Base-by-base conservation (phyloP, 768 basidiomycete genomes). In the Auricularia cornea region DNA sequence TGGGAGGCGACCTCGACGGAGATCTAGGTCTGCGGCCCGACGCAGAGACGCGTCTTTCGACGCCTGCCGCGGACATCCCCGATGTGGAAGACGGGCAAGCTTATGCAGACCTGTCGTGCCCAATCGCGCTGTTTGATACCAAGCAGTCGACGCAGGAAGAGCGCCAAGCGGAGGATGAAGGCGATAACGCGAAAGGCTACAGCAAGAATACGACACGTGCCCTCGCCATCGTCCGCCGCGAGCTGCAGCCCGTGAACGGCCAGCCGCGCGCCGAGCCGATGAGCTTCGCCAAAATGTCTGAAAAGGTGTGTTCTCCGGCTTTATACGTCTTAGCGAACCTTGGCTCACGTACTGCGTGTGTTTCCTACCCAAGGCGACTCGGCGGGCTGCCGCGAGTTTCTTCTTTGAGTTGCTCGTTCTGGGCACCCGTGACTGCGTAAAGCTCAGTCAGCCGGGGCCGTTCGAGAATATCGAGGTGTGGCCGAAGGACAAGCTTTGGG, bases 321-420 rank as follows among this genome's bases (percentile, higher is more conserved):
- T 18, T 40, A 30, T 20, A 14, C 23, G 38, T 57, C 41, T 41
- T 60, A n/a, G 32, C 59, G 35, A 29, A 18, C 20, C 29, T 57
- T 29, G 61, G 14, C 40, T 28, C 12, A 29, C 32, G 5, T 52
- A 30, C 26, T 6, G 20, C 44, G 40, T 62, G 18, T 11, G 20
- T 44, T 12, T 54, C 44, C 3, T 62, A 10, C n/a, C 51, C 1
- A 68, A 95, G 92, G 89, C 94, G 14, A 90, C 92, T 11, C 88
- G 92, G 57, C 86, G 93, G 48, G 97, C 94, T 14, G 94, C 96
- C 1, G 86, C 96, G 1, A 87, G 93, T 2, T 98, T 99, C 80
- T 99, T 99, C 81, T 99, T 99, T 72, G 97, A 99, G 74, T 76
- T 98, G 35, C 86, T 99, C 31, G 93, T 98, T 1, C 84, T 99